Base-by-base conservation (phyloP, 2,329 filamentous ascomycete species). In the Fonsecaea pugnacius region DNA sequence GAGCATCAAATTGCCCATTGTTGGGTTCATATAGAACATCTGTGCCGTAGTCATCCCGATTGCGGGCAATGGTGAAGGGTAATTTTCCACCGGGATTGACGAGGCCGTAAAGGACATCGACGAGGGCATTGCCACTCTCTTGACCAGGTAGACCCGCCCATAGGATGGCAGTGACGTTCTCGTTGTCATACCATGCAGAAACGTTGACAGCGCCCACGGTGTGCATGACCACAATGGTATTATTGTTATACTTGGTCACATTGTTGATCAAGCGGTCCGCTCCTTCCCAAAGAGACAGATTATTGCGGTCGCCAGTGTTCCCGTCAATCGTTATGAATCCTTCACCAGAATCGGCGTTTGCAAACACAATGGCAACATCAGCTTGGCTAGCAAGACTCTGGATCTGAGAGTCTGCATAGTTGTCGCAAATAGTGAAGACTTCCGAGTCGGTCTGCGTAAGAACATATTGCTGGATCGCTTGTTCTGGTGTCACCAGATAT, bases 211-310 rank as follows among this genome's bases (percentile, higher is more conserved):
- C 87, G 0, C 92, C 92, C 3, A 89, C 86, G 1, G 90, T 92
- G 80, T 98, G 94, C 64, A 98, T 89, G 63, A 97, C 87, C 16
- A 98, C 91, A 65, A 98, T 89, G 12, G 92, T 96, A 83, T 97
- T 96, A 79, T 89, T 87, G 82, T 89, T 93, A 67, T 87, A 75
- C 7, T 87, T 83, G 0, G 91, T 88, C 10, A 96, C 91, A 54
- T 90, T 92, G 77, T 90, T 85, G 78, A 98, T 90, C 61, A 98
- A 79, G 0, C 84, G 83, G 59, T 98, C 92, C 46, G 91, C 93
- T 64, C 88, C 84, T 65, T 89, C 83, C 94, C 94, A 98, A 0
- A 96, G 82, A 0, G 92, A 96, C 40, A 99, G 82, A 78, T 99
- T 97, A 73, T 93, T 92, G 59, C 95, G 89, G 76, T 98, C 94